phyloP scores from a whole-genome alignment of 441 rosid species.

The Theobroma grandiflorum region DNA sequence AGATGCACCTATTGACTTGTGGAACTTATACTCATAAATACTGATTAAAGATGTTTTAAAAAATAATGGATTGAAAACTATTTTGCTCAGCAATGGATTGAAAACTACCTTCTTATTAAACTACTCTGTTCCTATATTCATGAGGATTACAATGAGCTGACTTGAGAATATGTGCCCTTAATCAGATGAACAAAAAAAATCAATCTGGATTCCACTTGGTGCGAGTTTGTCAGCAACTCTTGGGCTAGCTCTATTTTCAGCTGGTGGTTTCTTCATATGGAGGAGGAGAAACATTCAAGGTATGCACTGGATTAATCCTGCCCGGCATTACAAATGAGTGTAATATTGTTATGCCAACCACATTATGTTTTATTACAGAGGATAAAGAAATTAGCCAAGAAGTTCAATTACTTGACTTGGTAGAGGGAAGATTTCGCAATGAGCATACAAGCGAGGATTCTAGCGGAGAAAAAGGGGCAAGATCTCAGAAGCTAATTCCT shows the following conservation, averaged over 20 bases:
- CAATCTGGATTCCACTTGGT: neutral
- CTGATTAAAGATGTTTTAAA: too few relatives aligned
- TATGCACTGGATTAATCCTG: neutral
- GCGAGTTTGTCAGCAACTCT: constrained; percentile 15
- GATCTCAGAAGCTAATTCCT: constrained; percentile 29
- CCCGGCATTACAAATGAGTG: neutral
- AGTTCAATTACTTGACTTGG: constrained; percentile 21
- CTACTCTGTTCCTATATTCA: too few relatives aligned
- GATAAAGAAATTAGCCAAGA: constrained; percentile 18
- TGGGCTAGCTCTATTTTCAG: constrained; percentile 7
- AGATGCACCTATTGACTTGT: too few relatives aligned
- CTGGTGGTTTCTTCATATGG: neutral
- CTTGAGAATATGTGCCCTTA: too few relatives aligned
- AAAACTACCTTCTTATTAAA: too few relatives aligned
- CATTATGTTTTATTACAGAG: neutral
- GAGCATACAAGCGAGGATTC: constrained; percentile 3
- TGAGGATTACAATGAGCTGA: too few relatives aligned
- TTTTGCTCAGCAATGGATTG: too few relatives aligned
- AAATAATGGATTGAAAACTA: too few relatives aligned
- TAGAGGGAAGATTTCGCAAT: constrained; percentile 1
- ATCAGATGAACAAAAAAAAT: neutral
- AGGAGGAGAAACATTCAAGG: constrained; percentile 10
- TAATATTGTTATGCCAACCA: neutral
- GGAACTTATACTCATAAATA: too few relatives aligned
- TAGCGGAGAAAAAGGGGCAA: neutral